Evolutionary conservation across 495 filamentous ascomycete species (phyloP), one percentile per base, ranked within the genome.

Genomic region (Penicillium bialowiezense): DNA sequence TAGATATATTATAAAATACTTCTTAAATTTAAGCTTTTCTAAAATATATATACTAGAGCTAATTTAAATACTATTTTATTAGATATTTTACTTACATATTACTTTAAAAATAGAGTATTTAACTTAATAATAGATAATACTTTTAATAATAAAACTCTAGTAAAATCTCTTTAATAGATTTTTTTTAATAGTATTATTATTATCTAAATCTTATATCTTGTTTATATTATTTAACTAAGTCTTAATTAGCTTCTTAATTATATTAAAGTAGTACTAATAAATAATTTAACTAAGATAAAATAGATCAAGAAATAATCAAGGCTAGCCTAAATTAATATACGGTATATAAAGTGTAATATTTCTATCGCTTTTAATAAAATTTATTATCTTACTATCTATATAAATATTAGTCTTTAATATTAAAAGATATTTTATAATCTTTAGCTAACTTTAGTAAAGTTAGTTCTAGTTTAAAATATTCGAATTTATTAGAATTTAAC

Each of bases 331-430:
- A 18, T 18, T 6, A 43, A 43, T 43, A 18, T 24, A 17, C 31
- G 31, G 14, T 31, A 43, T 21, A 5, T 12, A 10, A 43, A 8
- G 20, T 31, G 18, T 2, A 32, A 18, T 8, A 43, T 43, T 8
- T 43, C 13, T 10, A 31, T 31, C 18, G 31, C 12, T n/a, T 43
- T 43, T 18, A 43, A 43, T 33, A 43, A 43, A 18, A 24, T 46
- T 10, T 15, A 8, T 9, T 46, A 46, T 46, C 43, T 46, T 26
- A 24, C 20, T 20, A 36, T 46, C 0, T 46, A 46, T 36, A 35
- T 46, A n/a, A 35, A 32, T 46, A 37, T 37, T 24, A 37, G 12
- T 23, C 21, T 4, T 3, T 34, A 34, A 46, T 18, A 7, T 3
- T 17, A 46, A n/a, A 7, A n/a, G n/a, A n/a, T n/a, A n/a, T n/a